Base-by-base conservation (phyloP, 2,329 filamentous ascomycete species). In the Colletotrichum aenigma region DNA sequence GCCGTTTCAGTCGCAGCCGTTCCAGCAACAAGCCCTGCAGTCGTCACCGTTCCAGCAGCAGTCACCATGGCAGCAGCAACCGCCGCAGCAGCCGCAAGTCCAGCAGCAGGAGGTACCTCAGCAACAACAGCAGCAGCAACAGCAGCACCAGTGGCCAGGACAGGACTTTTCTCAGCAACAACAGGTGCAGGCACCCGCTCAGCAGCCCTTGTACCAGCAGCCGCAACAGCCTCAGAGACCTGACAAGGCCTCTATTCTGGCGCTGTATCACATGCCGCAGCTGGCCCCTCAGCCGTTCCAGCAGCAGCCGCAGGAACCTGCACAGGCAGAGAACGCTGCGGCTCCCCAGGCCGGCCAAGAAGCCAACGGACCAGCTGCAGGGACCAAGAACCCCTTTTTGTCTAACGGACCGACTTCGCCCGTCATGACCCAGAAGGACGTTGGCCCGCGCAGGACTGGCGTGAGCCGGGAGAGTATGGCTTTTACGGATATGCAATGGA, bases 201-300 rank as follows among this genome's bases (percentile, higher is more conserved):
- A 80, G 55, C 82, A 81, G 28, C 71, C 77, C 21, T 64, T 78
- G 26, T 83, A 84, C 60, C 71, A 79, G 34, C 66, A 74, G 24
- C 86, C 88, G 58, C 71, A 79, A 28, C 68, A 75, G 48, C 86
- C 88, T 18, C 86, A 86, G 56, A 87, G 90, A 36, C 89, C 92
- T 34, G 92, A 95, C 80, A 96, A 94, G 77, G 91, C 91, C 4
- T 93, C 93, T 6, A 96, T 97, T 75, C 87, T 96, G 83, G 93
- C 94, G 7, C 84, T 97, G 13, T 96, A 95, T 84, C 92, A 91
- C 81, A 90, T 93, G 52, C 88, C 90, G 9, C 89, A 91, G 66
- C 83, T 88, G 38, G 85, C 88, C 2, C 87, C 89, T 6, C 84
- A 86, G 34, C 78, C 84, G 21, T 76, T 77, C 43, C 79, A 81